phyloP scores from a whole-genome alignment of 2,329 filamentous ascomycete species.

The Teratosphaeria nubilosa region DNA sequence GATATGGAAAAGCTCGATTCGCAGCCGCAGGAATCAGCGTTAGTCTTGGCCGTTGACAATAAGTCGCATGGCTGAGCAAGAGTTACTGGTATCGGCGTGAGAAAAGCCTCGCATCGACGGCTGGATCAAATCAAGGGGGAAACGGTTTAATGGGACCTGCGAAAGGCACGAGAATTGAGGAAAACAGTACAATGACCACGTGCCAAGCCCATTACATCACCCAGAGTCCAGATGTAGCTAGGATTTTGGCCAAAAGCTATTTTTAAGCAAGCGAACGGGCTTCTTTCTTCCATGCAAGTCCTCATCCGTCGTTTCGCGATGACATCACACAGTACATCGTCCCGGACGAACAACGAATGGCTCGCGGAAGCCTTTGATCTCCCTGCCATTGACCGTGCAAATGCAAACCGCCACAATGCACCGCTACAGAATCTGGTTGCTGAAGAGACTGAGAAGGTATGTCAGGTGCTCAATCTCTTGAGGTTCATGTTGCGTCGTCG shows the following conservation, averaged over 20 bases:
- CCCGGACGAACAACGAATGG: neutral
- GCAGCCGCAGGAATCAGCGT: constrained; percentile 32
- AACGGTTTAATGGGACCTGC: too few species aligned
- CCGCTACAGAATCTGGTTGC: constrained; percentile 4
- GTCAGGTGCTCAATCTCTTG: constrained; percentile 9
- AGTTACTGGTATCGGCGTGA: too few species aligned
- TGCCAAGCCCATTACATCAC: neutral
- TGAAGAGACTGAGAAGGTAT: constrained; percentile 10
- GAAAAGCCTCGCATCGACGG: too few species aligned
- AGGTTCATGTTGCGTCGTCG: neutral
- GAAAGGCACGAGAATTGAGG: neutral
- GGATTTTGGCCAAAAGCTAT: neutral
- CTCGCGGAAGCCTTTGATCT: neutral
- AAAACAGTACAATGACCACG: neutral
- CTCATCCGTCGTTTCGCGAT: too few species aligned
- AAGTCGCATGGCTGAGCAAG: constrained; percentile 1
- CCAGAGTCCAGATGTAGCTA: neutral
- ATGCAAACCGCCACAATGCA: neutral
- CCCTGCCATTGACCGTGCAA: neutral
- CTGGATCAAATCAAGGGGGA: too few species aligned
- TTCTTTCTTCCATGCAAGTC: too few species aligned
- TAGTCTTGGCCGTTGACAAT: constrained; percentile 25
- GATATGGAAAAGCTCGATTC: constrained; percentile 48
- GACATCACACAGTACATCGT: neutral
- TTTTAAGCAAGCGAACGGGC: neutral